Evolutionary conservation across 306 rosid species (phyloP).

Genomic region (Cucurbita maxima): DNA sequence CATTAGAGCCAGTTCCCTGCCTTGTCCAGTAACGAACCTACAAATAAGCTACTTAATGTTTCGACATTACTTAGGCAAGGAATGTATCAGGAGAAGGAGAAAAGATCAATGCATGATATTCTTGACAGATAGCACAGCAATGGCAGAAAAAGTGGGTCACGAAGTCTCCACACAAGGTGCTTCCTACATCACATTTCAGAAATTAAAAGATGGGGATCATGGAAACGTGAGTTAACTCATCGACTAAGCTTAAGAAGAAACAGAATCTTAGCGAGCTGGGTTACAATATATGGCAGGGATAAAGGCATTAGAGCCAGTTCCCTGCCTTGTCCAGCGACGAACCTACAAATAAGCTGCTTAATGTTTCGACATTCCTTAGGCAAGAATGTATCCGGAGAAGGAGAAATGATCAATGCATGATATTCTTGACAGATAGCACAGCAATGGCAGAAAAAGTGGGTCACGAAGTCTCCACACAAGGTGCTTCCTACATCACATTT

Average conservation of each 20-base stretch:
- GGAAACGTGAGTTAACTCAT: neutral
- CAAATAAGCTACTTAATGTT: neutral
- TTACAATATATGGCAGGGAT: neutral
- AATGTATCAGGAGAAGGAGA: neutral
- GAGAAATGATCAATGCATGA: neutral
- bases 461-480: constrained; percentile 86
- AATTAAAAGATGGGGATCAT: neutral
- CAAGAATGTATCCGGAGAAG: neutral
- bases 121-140: constrained; percentile 83
- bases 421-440: constrained; percentile 84
- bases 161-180: constrained; percentile 91
- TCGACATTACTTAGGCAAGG: neutral
- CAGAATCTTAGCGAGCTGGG: neutral
- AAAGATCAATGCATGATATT: constrained; percentile 4
- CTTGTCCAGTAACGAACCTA: neutral
- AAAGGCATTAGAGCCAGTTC: neutral
- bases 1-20: neutral
- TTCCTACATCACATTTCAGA: constrained; percentile 34
- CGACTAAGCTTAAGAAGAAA: neutral
- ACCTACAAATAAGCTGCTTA: neutral
- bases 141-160: constrained; percentile 86
- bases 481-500: constrained; percentile 54
- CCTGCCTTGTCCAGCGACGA: neutral
- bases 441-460: constrained; percentile 75
- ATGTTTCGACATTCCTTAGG: neutral